Percentiles rank a stretch among this genome's conserved stretches.
Evolutionary conservation across 768 basidiomycete genomes (phyloP).

Genomic region (Astraeus odoratus): DNA sequence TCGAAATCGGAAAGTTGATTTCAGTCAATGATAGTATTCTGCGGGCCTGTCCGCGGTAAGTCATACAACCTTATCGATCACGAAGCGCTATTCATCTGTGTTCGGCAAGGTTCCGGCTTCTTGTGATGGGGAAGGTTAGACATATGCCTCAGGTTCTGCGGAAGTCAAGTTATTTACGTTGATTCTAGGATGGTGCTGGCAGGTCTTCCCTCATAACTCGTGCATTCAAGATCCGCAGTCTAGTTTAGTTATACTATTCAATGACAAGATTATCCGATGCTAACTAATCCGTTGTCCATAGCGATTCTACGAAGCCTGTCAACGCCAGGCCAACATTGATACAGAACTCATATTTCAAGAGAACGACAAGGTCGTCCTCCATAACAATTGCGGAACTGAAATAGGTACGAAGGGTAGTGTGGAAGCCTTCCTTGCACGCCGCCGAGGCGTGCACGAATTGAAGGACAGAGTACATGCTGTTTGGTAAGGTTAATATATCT

Average conservation of each 20-base stretch:
- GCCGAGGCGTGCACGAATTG: slow-evolving; percentile 5
- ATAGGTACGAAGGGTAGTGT: slow-evolving; percentile 2
- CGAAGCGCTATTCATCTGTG: background rate
- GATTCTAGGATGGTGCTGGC: slow-evolving; percentile 4
- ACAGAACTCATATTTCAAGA: slow-evolving; percentile 8
- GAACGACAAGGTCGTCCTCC: slow-evolving; percentile 12
- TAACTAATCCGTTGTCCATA: background rate
- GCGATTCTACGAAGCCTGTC: background rate
- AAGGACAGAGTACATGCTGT: slow-evolving; percentile 11
- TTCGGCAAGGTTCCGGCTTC: slow-evolving; percentile 1
- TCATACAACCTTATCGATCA: background rate
- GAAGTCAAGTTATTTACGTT: background rate
- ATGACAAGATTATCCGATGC: background rate
- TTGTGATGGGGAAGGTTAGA: slow-evolving; percentile 7
- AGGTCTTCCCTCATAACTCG: slow-evolving; percentile 4
- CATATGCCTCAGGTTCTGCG: background rate
- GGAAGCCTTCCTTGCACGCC: slow-evolving; percentile 4
- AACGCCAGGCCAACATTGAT: slow-evolving; percentile 9
- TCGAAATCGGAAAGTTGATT: slow-evolving; percentile 2
- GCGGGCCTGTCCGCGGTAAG: slow-evolving; percentile 3
- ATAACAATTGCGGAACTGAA: slow-evolving; percentile 13
- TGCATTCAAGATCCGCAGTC: slow-evolving; percentile 3
- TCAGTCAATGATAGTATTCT: slow-evolving; percentile 1
- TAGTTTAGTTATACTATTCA: slow-evolving; percentile 1
- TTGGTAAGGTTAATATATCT: slow-evolving; percentile 4